Evolutionary conservation across 371 early-diverging fungal genomes (phyloP), one percentile per base, ranked within the genome.

Genomic region (Actinomortierella wolfii): DNA sequence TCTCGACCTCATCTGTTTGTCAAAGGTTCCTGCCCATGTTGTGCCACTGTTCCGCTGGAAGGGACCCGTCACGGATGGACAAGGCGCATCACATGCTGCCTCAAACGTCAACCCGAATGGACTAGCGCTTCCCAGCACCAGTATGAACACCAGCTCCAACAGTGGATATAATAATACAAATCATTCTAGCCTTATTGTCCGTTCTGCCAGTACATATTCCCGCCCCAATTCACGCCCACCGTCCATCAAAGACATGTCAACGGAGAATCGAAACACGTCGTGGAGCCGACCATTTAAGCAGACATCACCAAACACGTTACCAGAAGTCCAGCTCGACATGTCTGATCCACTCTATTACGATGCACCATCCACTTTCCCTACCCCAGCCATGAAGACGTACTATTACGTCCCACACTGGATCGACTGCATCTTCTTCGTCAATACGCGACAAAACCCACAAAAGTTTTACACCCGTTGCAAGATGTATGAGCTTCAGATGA

Each of bases 341-440:
- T 75, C 83, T 45, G 86, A 85, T 56, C 89, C 89, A 14, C 51
- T 87, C 2, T 83, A 87, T 50, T 76, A 79, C 43, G 86, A 86
- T 28, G 80, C 78, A 3, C 28, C 69, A 13, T 57, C 66, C 5
- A 63, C 63, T 2, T 73, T 73, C 50, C 67, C 74, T 1, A 61
- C 73, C 1, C 67, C 74, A 2, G 21, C 78, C 11, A 83, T 78
- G 0, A 71, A 81, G 34, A 71, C 60, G 1, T 89, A 90, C 60
- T 94, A 87, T 68, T 85, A 87, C 53, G 87, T 94, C 28, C 97
- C 98, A 0, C 89, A 93, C 67, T 97, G 98, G 98, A 81, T 97
- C 17, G 96, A 95, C 56, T 89, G 90, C 54, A 94, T 93, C 55
- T 97, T 94, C 66, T 96, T 89, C 78, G 85, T 84, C 63, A 77